phyloP scores from a whole-genome alignment of 73 alveolate genomes.

The Loxodes magnus region DNA sequence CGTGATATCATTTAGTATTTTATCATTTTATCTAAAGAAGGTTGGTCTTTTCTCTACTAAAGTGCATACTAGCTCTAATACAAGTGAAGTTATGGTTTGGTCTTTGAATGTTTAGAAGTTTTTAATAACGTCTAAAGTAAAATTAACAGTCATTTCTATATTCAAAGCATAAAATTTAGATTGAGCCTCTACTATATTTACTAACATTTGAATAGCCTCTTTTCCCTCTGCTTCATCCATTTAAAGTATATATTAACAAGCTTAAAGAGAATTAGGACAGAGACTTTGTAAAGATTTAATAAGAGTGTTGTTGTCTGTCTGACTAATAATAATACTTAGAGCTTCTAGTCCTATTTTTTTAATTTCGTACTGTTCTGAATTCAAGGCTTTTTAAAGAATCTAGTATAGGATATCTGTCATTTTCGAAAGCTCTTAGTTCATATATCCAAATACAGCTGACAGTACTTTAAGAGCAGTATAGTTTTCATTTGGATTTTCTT shows the following conservation, averaged over 20 bases:
- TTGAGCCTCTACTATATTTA: slow-evolving; percentile 68
- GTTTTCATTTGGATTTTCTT: slow-evolving; percentile 11
- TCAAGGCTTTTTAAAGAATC: slow-evolving; percentile 25
- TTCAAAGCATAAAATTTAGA: slow-evolving; percentile 60
- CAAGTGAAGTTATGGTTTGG: slow-evolving; percentile 34
- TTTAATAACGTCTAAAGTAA: slow-evolving; percentile 33
- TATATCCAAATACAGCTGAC: neutral
- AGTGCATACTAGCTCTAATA: slow-evolving; percentile 45
- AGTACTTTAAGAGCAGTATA: neutral
- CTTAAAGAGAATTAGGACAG: slow-evolving; percentile 36
- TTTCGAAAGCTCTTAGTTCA: slow-evolving; percentile 5
- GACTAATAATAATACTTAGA: slow-evolving; percentile 24
- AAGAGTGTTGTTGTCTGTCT: slow-evolving; percentile 52
- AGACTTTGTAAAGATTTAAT: slow-evolving; percentile 42
- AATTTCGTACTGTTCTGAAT: slow-evolving; percentile 27
- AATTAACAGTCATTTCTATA: slow-evolving; percentile 38
- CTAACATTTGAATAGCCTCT: slow-evolving; percentile 55
- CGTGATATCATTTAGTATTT: slow-evolving; percentile 21
- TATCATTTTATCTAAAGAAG: slow-evolving; percentile 28
- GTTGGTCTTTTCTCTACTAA: slow-evolving; percentile 34
- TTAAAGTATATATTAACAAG: slow-evolving; percentile 34
- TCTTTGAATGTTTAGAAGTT: slow-evolving; percentile 31
- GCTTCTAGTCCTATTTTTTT: slow-evolving; percentile 24
- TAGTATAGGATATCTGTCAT: neutral
- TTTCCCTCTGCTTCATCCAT: slow-evolving; percentile 49